Conservation (phyloP, 78 protist genomes). For the Dictyostelium citrinum region DNA sequence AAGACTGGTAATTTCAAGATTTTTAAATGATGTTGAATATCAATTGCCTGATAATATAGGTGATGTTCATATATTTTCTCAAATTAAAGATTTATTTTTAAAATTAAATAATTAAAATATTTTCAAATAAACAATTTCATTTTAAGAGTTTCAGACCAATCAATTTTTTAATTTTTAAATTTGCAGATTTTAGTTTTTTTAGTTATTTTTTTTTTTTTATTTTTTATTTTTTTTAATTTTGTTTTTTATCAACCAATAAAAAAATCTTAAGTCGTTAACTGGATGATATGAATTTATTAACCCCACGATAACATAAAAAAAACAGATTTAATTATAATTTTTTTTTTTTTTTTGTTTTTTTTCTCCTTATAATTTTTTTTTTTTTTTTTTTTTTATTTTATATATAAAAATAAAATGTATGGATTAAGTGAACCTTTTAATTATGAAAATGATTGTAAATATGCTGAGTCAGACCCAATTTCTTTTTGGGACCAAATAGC, state of each 20-base stretch:
- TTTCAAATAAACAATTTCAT: no score
- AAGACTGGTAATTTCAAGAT: background rate
- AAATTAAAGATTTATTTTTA: background rate
- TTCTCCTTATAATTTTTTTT: background rate
- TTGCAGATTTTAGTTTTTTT: no score
- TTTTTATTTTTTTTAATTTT: no score
- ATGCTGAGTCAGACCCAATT: background rate
- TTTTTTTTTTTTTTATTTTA: background rate
- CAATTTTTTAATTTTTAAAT: no score
- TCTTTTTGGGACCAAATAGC: background rate
- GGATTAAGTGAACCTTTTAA: background rate
- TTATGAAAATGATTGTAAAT: background rate
- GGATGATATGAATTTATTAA: no score
- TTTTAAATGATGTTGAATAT: background rate
- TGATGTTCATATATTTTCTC: background rate
- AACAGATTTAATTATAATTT: no score
- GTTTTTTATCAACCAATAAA: no score
- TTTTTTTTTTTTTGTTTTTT: background rate
- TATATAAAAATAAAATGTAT: background rate
- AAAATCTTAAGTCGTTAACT: no score
- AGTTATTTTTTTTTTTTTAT: no score
- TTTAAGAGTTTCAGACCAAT: no score
- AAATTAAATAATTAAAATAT: background rate
- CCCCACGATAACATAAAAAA: no score
- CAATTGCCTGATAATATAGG: background rate